Conservation (phyloP, 2,329 filamentous ascomycete species). For the Thelonectria rubi region DNA sequence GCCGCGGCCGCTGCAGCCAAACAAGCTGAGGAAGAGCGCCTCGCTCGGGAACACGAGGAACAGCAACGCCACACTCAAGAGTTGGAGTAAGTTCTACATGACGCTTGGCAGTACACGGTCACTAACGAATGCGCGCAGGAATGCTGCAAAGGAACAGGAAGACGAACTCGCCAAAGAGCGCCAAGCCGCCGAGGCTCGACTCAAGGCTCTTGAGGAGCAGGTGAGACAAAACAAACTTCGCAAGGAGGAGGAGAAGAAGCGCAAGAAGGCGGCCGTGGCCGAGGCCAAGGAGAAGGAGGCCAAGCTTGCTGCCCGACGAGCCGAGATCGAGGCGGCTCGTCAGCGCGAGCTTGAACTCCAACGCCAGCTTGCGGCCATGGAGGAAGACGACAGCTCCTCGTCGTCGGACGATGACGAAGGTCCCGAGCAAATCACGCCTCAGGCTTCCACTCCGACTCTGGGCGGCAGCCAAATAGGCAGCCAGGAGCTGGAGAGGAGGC, state of each 20-base stretch:
- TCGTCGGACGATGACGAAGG: constrained; percentile 86
- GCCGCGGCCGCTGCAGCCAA: constrained; percentile 47
- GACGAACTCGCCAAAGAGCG: constrained; percentile 82
- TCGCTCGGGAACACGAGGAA: constrained; percentile 76
- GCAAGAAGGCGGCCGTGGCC: constrained; percentile 85
- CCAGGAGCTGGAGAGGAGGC: constrained; percentile 63
- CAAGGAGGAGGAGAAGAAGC: constrained; percentile 95
- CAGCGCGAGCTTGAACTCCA: constrained; percentile 91
- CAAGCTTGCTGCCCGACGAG: constrained; percentile 83
- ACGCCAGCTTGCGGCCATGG: constrained; percentile 80
- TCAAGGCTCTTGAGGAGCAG: constrained; percentile 92
- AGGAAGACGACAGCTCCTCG: constrained; percentile 77
- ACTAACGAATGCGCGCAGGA: constrained; percentile 58
- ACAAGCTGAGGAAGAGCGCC: constrained; percentile 71
- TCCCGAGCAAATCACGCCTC: constrained; percentile 72
- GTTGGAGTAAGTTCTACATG: constrained; percentile 77
- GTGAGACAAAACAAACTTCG: constrained; percentile 92
- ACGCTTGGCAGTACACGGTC: background rate
- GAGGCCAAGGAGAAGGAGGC: constrained; percentile 90
- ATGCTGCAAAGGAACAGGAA: constrained; percentile 78
- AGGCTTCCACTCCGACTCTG: constrained; percentile 66
- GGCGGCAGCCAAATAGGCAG: constrained; percentile 61
- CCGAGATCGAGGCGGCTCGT: constrained; percentile 90
- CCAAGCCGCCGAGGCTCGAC: constrained; percentile 80
- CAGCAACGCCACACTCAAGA: constrained; percentile 77